Evolutionary conservation across 495 filamentous ascomycete species (phyloP), one percentile per base, ranked within the genome.

Genomic region (Cudoniella acicularis): DNA sequence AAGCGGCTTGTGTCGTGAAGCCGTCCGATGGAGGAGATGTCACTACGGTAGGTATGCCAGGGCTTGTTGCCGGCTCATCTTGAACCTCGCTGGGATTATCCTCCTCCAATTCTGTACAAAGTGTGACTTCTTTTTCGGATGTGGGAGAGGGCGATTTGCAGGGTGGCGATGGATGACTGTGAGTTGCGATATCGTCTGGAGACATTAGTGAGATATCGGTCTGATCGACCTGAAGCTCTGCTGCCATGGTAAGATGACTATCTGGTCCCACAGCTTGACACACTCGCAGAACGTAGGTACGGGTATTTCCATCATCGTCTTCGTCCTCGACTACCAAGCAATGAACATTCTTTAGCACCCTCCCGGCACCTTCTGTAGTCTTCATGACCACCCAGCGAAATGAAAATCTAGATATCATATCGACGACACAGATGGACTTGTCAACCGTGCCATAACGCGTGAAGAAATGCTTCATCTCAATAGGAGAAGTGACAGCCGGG

Each of bases 341-440:
- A 13, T 57, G 18, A 9, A 56, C 17, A 6, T 13, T 3, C 20
- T 46, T 26, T 10, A 60, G 9, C 10, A 52, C 45, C 13, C 3
- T 6, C 11, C 22, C 40, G 0, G 54, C 58, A 10, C 57, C 60
- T n/a, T 60, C 26, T 22, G n/a, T 3, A 16, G 49, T 49, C 3
- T 17, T 42, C 57, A 61, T 59, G 13, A 66, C 54, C 42, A 57
- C 53, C 64, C 64, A 66, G 1, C 60, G 56, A 24, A 66, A 66
- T 3, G 57, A 54, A 1, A 61, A 11, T 13, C 50, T 47, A 26
- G 48, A 49, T 13, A 2, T 17, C 17, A 61, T 2, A 41, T 56
- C 42, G 22, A 66, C 54, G 1, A 66, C 17, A 11, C 16, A 9
- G 1, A 56, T 48, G 25, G 23, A 49, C 30, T 57, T 54, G 1